Conservation (phyloP, 1,284 basidiomycete genomes). For the Papiliotrema laurentii region DNA sequence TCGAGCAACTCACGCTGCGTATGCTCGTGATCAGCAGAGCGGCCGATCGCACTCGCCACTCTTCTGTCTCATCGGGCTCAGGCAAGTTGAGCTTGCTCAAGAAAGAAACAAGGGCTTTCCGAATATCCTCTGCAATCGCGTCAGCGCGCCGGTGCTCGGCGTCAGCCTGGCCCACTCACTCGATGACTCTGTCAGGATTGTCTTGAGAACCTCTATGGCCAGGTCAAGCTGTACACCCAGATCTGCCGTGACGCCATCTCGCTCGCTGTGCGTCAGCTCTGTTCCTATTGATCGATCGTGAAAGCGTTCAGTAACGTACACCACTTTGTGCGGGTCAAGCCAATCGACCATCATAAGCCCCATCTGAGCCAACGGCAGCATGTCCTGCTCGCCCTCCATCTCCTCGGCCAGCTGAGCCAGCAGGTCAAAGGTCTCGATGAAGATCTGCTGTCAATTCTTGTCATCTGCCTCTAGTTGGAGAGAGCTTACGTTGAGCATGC, state of each 20-base stretch:
- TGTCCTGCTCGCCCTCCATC: constrained; percentile 68
- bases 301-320: constrained; percentile 52
- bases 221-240: constrained; percentile 70
- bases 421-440: constrained; percentile 68
- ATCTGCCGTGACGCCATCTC: constrained; percentile 47
- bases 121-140: constrained; percentile 63
- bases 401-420: constrained; percentile 62
- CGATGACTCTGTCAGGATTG: constrained; percentile 40
- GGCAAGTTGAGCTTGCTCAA: constrained; percentile 74
- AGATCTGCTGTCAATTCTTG: constrained; percentile 55
- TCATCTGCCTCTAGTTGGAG: background rate
- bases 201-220: constrained; percentile 67
- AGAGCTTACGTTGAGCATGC: constrained; percentile 65
- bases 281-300: background rate
- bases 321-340: constrained; percentile 81
- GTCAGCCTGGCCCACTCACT: constrained; percentile 19
- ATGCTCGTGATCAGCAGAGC: constrained; percentile 55
- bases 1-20: background rate
- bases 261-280: constrained; percentile 29
- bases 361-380: constrained; percentile 76
- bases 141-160: too few species aligned
- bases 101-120: constrained; percentile 74
- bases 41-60: constrained; percentile 59
- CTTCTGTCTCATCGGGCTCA: constrained; percentile 56
- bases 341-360: constrained; percentile 84